Percentiles rank a stretch among this genome's conserved stretches.
Evolutionary conservation across 106 monocot genomes (phyloP).

Genomic region (Hemerocallis citrina): DNA sequence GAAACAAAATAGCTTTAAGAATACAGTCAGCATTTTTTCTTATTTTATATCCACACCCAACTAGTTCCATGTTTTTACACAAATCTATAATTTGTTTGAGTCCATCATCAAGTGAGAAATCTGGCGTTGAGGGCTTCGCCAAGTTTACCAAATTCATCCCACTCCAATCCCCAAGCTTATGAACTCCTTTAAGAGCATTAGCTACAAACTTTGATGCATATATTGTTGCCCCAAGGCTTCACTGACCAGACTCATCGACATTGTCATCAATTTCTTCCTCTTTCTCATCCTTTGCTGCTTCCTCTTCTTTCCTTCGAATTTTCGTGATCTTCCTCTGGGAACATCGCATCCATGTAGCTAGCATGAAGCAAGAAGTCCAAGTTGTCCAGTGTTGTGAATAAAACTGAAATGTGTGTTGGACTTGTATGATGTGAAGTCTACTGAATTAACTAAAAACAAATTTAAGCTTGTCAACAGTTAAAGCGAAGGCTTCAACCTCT

Average conservation of each 20-base stretch:
- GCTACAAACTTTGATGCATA: conserved; percentile 56
- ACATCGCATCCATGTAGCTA: conserved; percentile 62
- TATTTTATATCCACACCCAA: no score
- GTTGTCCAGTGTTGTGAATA: conserved; percentile 84
- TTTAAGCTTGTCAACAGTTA: conserved; percentile 55
- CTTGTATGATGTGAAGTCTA: conserved; percentile 64
- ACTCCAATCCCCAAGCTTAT: conserved; percentile 27
- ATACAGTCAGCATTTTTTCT: no score
- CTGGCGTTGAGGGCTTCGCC: conserved; percentile 59
- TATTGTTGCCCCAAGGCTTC: conserved; percentile 48
- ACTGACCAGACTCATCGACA: not conserved
- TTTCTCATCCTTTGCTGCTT: conserved; percentile 15
- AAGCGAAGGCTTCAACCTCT: conserved; percentile 73
- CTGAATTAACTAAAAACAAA: conserved; percentile 73
- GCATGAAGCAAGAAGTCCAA: conserved; percentile 71
- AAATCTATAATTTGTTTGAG: no score
- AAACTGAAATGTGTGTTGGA: conserved; percentile 69
- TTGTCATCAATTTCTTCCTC: conserved; percentile 3
- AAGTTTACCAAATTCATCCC: conserved; percentile 20
- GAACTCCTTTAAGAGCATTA: conserved; percentile 52
- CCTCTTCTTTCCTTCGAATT: conserved; percentile 24
- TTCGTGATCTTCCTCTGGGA: conserved; percentile 48
- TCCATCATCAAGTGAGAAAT: conserved; percentile 42
- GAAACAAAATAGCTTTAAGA: no score
- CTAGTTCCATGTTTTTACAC: no score